Conservation (phyloP, 176 grass and related monocot species). For the Alloteropsis semialata region DNA sequence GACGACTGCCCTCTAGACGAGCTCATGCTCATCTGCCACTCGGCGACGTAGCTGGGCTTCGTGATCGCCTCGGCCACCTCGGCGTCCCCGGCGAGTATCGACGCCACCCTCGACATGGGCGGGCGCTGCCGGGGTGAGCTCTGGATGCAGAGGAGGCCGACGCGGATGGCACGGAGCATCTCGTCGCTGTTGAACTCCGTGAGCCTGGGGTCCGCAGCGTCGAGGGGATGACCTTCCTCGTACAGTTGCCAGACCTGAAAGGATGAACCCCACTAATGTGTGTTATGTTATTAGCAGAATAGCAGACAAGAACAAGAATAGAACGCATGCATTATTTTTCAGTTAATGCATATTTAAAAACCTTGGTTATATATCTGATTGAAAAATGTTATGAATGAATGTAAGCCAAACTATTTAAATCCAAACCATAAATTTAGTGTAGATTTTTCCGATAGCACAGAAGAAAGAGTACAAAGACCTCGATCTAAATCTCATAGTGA, state of each 20-base stretch:
- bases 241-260: slow-evolving; percentile 66
- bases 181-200: neutral
- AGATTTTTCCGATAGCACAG: neutral
- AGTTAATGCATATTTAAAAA: too few species aligned
- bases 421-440: neutral
- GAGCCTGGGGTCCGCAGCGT: slow-evolving; percentile 38
- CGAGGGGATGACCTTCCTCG: slow-evolving; percentile 40
- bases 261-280: neutral
- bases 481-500: neutral
- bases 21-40: slow-evolving; percentile 49
- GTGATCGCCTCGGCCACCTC: slow-evolving; percentile 28
- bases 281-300: too few species aligned
- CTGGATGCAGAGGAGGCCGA: slow-evolving; percentile 69
- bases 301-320: neutral
- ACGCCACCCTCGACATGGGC: slow-evolving; percentile 23
- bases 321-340: too few species aligned
- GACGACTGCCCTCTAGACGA: neutral
- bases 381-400: too few species aligned
- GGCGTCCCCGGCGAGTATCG: slow-evolving; percentile 51
- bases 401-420: too few species aligned
- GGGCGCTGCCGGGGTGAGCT: slow-evolving; percentile 50
- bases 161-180: slow-evolving; percentile 41
- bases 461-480: neutral
- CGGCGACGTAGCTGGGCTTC: slow-evolving; percentile 63
- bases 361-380: too few species aligned